Evolutionary conservation across 495 filamentous ascomycete genomes (phyloP), one percentile per base, ranked within the genome.

Genomic region (Podospora appendiculata): DNA sequence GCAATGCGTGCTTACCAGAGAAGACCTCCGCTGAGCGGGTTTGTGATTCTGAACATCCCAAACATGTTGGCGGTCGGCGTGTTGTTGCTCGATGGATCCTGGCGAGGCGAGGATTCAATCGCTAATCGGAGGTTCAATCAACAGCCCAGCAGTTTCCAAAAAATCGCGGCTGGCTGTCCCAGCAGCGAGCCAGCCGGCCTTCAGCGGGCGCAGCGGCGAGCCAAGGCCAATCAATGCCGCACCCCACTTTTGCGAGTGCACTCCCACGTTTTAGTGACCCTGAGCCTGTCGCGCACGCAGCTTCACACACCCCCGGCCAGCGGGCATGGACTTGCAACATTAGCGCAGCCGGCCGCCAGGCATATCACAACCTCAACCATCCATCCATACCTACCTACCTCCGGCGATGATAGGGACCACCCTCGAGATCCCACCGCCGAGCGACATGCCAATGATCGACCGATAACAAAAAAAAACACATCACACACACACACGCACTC

Each of bases 41-140:
- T 84, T 32, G 90, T 88, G 50, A 85, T 74, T 73, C 85, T 86
- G 71, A 96, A 94, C 45, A 86, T 76, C 52, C 87, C 86, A 66
- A 90, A 88, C 87, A 90, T 90, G 17, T 52, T 55, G 53, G 47
- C 2, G 33, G 47, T 13, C 17, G 35, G 40, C 16, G 38, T 8
- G 14, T n/a, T n/a, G 47, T 32, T 40, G 44, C 18, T 47, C 12
- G 41, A 19, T 14, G n/a, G 25, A 25, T 25, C 25, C 25, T 25
- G 25, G 25, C 25, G 25, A 25, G 25, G 25, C 25, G 25, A 25
- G 25, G 25, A 25, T 14, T 42, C 14, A 14, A 42, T 8, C 41
- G 35, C 32, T 25, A 25, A 25, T 25, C 32, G 36, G 51, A 42
- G 13, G 51, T 47, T 47, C 36, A 16, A 41, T 48, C 25, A 11